Percentiles rank a stretch among this genome's conserved stretches.
Evolutionary conservation across 1,139 yeast species (phyloP).

Genomic region (Geotrichum fermentans): DNA sequence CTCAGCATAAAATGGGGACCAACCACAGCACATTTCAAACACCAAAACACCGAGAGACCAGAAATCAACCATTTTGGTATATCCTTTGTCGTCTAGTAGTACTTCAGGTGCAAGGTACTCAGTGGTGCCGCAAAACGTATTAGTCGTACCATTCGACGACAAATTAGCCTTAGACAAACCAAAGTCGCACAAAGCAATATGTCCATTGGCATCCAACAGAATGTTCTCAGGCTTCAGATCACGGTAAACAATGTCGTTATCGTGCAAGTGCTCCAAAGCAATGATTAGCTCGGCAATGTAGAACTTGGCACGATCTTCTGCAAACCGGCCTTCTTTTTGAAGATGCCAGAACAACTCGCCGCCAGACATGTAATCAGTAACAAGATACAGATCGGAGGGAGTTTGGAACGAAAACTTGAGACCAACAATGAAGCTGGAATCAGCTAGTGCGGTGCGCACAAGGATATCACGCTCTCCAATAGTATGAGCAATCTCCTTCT

Average conservation of each 20-base stretch:
- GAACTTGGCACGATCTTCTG: slow-evolving; percentile 89
- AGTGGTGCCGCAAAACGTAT: slow-evolving; percentile 96
- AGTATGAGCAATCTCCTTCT: slow-evolving; percentile 95
- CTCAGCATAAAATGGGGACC: slow-evolving; percentile 99
- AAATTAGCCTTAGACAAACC: slow-evolving; percentile 92
- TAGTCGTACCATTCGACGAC: slow-evolving; percentile 83
- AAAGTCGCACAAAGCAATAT: slow-evolving; percentile 92
- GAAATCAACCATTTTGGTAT: slow-evolving; percentile 93
- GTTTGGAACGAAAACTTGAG: slow-evolving; percentile 94
- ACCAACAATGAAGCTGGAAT: slow-evolving; percentile 88
- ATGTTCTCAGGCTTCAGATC: slow-evolving; percentile 95
- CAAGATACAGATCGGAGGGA: slow-evolving; percentile 81
- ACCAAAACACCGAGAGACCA: slow-evolving; percentile 94
- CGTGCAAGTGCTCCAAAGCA: slow-evolving; percentile 88
- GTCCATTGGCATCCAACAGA: slow-evolving; percentile 90
- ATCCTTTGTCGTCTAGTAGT: slow-evolving; percentile 86
- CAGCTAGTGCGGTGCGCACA: slow-evolving; percentile 78
- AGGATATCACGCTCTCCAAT: slow-evolving; percentile 93
- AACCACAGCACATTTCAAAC: slow-evolving; percentile 97
- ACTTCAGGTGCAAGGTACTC: slow-evolving; percentile 96
- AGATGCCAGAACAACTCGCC: slow-evolving; percentile 97
- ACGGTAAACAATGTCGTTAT: slow-evolving; percentile 87
- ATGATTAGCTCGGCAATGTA: slow-evolving; percentile 91
- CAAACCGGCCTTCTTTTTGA: slow-evolving; percentile 90
- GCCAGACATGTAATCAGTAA: slow-evolving; percentile 96